These are phyloP conservation scores for Sarcodon aspratus DNA, from an alignment of 768 basidiomycete species.

Conservation along the genomic window DNA sequence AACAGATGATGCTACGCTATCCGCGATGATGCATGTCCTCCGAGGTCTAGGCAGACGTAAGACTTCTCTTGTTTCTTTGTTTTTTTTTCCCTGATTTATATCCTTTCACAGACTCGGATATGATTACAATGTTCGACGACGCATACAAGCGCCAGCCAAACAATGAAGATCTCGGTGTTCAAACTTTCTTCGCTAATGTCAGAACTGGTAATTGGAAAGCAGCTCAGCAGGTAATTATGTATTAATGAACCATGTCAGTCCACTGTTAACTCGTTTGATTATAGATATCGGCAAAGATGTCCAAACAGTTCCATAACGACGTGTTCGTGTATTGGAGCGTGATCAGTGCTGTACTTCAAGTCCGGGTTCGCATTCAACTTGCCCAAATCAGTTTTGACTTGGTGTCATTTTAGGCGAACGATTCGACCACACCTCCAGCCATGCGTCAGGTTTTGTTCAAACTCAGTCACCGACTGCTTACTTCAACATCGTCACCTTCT, in stretches of 20 bases:
- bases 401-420: constrained; percentile 45
- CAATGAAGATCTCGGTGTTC: constrained; percentile 76
- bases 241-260: not conserved
- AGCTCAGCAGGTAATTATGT: constrained; percentile 58
- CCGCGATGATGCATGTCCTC: constrained; percentile 77
- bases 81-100: not conserved
- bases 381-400: not conserved
- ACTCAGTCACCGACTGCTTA: constrained; percentile 65
- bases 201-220: constrained; percentile 77
- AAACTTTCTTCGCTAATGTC: constrained; percentile 79
- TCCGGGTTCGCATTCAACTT: constrained; percentile 12
- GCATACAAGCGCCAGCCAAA: constrained; percentile 72
- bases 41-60: constrained; percentile 62
- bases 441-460: constrained; percentile 65
- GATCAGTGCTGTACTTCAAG: constrained; percentile 74
- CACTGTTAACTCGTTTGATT: not conserved
- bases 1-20: constrained; percentile 61
- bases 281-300: constrained; percentile 71
- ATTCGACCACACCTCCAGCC: constrained; percentile 42
- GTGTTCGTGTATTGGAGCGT: constrained; percentile 78
- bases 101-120: constrained; percentile 50
- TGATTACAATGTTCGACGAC: constrained; percentile 77
- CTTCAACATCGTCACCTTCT: constrained; percentile 50
- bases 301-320: constrained; percentile 76
- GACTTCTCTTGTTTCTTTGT: constrained; percentile 9